Evolutionary conservation across 2,329 filamentous ascomycete genomes (phyloP).

Genomic region (Nigrospora oryzae): DNA sequence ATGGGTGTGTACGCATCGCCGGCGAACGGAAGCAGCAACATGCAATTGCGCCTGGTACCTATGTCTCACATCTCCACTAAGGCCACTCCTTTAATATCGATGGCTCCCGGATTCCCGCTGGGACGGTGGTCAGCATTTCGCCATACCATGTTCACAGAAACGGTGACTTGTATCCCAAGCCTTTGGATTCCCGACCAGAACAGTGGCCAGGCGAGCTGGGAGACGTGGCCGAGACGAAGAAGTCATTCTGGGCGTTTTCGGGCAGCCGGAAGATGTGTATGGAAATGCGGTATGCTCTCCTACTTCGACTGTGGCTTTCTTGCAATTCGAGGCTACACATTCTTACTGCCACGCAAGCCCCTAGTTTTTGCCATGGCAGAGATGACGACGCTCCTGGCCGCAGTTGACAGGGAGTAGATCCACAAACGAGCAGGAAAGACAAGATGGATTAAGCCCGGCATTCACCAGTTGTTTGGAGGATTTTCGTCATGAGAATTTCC

Average conservation of each 20-base stretch:
- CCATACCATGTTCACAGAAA: conserved; percentile 18
- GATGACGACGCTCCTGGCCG: conserved; percentile 36
- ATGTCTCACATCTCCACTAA: conserved; percentile 14
- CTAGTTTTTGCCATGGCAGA: conserved; percentile 39
- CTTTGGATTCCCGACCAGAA: conserved; percentile 15
- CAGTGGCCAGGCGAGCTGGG: conserved; percentile 9
- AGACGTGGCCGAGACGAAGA: conserved; percentile 9
- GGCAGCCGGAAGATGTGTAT: conserved; percentile 11
- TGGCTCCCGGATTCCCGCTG: conserved; percentile 11
- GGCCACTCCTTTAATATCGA: conserved; percentile 19
- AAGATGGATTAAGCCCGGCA: conserved; percentile 23
- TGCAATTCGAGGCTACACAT: no score
- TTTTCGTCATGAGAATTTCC: conserved; percentile 23
- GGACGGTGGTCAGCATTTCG: conserved; percentile 12
- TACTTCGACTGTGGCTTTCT: background rate
- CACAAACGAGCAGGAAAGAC: conserved; percentile 20
- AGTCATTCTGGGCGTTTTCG: conserved; percentile 10
- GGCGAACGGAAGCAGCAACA: no score
- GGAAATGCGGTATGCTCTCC: conserved; percentile 10
- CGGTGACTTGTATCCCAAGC: conserved; percentile 11
- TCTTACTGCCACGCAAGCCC: no score
- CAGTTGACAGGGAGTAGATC: conserved; percentile 33
- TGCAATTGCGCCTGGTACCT: no score
- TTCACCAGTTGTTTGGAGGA: conserved; percentile 32
- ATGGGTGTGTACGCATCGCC: no score